These are phyloP conservation scores for Mycena amicta DNA, from an alignment of 768 basidiomycete species.

Conservation along the genomic window DNA sequence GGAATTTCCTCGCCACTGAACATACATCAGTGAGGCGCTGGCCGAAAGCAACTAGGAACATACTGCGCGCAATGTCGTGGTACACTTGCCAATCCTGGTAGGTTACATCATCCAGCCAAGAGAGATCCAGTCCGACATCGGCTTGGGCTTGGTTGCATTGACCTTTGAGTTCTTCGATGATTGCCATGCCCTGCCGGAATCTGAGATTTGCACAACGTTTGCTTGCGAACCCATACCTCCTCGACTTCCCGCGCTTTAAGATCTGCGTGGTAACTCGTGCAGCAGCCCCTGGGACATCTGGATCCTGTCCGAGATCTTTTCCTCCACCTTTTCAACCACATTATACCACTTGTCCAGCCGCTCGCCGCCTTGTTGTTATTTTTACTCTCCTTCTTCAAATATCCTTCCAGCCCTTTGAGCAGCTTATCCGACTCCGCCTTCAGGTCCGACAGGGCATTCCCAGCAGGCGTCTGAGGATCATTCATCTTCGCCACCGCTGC, in stretches of 20 bases:
- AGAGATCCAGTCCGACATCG: slow-evolving; percentile 55
- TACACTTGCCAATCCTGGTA: slow-evolving; percentile 57
- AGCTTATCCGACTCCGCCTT: slow-evolving; percentile 48
- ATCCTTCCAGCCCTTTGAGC: slow-evolving; percentile 65
- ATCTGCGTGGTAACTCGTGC: slow-evolving; percentile 43
- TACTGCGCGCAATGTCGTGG: slow-evolving; percentile 45
- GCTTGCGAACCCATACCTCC: slow-evolving; percentile 35
- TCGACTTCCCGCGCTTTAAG: slow-evolving; percentile 39
- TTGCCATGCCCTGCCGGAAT: slow-evolving; percentile 16
- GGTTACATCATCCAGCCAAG: slow-evolving; percentile 61
- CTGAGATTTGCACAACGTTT: too few species aligned
- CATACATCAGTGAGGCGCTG: not conserved
- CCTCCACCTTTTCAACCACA: slow-evolving; percentile 46
- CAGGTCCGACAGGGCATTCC: slow-evolving; percentile 29
- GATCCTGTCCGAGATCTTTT: slow-evolving; percentile 41
- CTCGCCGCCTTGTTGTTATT: slow-evolving; percentile 34
- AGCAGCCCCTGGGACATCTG: slow-evolving; percentile 38
- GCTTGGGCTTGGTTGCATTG: slow-evolving; percentile 39
- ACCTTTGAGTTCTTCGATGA: slow-evolving; percentile 14
- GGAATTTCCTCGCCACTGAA: slow-evolving; percentile 17
- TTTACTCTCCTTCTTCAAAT: slow-evolving; percentile 54
- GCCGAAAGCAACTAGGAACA: slow-evolving; percentile 19
- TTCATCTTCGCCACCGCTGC: slow-evolving; percentile 47
- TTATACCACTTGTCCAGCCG: slow-evolving; percentile 43
- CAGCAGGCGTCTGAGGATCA: slow-evolving; percentile 32